Evolutionary conservation across 768 basidiomycete species (phyloP), one percentile per base, ranked within the genome.

Genomic region (Neoboletus magnificus): DNA sequence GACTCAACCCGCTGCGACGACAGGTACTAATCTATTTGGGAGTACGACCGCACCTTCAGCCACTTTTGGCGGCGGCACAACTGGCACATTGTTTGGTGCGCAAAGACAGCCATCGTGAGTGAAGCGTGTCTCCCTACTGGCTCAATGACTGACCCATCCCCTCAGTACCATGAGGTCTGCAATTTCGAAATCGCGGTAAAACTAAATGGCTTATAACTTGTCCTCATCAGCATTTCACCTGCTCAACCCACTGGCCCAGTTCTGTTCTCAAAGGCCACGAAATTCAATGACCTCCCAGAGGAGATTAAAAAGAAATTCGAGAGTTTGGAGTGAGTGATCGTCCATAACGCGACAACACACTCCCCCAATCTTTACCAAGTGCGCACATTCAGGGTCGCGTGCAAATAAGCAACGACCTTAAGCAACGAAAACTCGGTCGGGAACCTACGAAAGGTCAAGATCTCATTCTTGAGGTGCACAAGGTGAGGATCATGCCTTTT

Each of bases 271-370:
- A 79, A 74, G 54, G 75, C 77, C 0, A 89, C 89, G 1, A 92
- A 90, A 65, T 93, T 91, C 70, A 93, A 92, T 51, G 91, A 93
- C 66, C 71, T 92, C 4, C 84, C 88, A 1, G 89, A 92, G 48
- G 77, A 82, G 3, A 57, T 85, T 22, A 88, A 83, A 71, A 83
- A 72, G 57, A 75, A 71, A 5, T 75, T 93, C 18, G 91, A 91
- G 64, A 67, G 69, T 37, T 80, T 93, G 41, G 91, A 93, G 91
- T 92, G 60, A 55, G 83, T 46, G 41, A 22, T 44, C 18, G 10
- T n/a, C 22, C 23, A 18, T 48, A 4, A 35, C n/a, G 12, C 11
- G n/a, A 35, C 5, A 2, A 22, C 7, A 37, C 44, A 10, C 50
- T 22, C 46, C 16, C 60, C 62, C 20, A 57, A 64, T 48, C 45